Percentiles rank a stretch among this genome's conserved stretches.
phyloP scores from a whole-genome alignment of 78 protist species.

The Guillardia theta region DNA sequence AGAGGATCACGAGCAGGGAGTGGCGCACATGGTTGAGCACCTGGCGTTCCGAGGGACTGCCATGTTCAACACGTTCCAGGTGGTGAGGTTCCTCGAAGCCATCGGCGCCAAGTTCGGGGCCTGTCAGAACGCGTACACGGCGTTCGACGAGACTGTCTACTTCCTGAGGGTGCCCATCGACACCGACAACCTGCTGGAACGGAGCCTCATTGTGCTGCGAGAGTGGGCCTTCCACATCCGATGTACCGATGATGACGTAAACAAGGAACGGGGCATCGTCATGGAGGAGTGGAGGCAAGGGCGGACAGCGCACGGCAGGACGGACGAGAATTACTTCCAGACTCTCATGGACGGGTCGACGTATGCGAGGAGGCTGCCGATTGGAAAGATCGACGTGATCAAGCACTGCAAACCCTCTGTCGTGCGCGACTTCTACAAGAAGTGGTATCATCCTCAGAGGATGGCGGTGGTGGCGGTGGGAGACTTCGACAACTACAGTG shows the following conservation, averaged over 20 bases:
- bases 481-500: not conserved
- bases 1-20: slow-evolving; percentile 6
- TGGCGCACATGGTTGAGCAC: slow-evolving; percentile 39
- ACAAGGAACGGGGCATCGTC: not conserved
- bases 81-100: not conserved
- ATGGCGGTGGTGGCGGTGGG: slow-evolving; percentile 39
- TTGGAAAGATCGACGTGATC: slow-evolving; percentile 32
- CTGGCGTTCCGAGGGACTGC: slow-evolving; percentile 8
- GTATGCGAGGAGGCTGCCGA: not conserved
- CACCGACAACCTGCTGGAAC: not conserved
- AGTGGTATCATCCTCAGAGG: slow-evolving; percentile 37
- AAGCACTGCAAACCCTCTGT: not conserved
- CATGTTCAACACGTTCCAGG: not conserved
- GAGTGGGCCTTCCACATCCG: slow-evolving; percentile 15
- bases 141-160: slow-evolving; percentile 34
- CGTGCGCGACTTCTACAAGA: slow-evolving; percentile 24
- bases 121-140: slow-evolving; percentile 41
- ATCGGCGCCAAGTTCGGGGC: slow-evolving; percentile 28
- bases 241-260: not conserved
- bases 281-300: slow-evolving; percentile 7
- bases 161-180: slow-evolving; percentile 8
- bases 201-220: slow-evolving; percentile 4
- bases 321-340: not conserved
- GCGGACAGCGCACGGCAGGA: slow-evolving; percentile 3
- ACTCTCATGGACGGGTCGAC: not conserved